These are phyloP conservation scores for Globisporangium carolinianum DNA, from an alignment of 352 stramenopile species.

Conservation along the genomic window DNA sequence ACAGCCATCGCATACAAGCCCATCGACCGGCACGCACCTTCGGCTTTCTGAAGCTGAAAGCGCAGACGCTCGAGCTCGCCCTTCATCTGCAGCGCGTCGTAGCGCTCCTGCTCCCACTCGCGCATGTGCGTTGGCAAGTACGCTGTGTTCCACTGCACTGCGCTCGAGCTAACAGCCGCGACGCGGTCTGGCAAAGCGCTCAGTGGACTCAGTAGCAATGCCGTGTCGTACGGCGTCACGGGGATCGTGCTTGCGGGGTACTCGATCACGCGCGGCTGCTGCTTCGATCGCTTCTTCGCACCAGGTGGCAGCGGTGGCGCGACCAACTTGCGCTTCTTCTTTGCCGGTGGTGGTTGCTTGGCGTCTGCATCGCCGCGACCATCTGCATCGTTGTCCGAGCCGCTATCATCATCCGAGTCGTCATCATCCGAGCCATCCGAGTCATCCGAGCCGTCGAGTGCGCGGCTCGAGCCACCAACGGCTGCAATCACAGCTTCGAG, in stretches of 20 bases:
- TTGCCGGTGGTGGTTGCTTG: neutral
- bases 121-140: constrained; percentile 65
- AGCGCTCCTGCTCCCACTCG: constrained; percentile 74
- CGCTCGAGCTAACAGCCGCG: constrained; percentile 48
- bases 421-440: constrained; percentile 25
- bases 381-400: constrained; percentile 22
- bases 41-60: constrained; percentile 63
- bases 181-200: constrained; percentile 61
- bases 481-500: constrained; percentile 9
- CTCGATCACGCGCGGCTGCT: constrained; percentile 37
- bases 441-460: constrained; percentile 8
- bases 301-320: constrained; percentile 22
- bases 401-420: constrained; percentile 19
- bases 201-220: constrained; percentile 62
- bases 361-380: constrained; percentile 1
- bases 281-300: constrained; percentile 34
- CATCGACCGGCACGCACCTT: constrained; percentile 31
- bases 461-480: neutral
- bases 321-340: constrained; percentile 57
- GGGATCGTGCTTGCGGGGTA: constrained; percentile 61
- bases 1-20: neutral
- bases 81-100: constrained; percentile 69
- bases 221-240: constrained; percentile 55
- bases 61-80: constrained; percentile 68
- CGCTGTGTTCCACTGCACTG: constrained; percentile 68